Evolutionary conservation across 768 basidiomycete genomes (phyloP), one percentile per base, ranked within the genome.

Genomic region (Kwoniella mangroviensis): DNA sequence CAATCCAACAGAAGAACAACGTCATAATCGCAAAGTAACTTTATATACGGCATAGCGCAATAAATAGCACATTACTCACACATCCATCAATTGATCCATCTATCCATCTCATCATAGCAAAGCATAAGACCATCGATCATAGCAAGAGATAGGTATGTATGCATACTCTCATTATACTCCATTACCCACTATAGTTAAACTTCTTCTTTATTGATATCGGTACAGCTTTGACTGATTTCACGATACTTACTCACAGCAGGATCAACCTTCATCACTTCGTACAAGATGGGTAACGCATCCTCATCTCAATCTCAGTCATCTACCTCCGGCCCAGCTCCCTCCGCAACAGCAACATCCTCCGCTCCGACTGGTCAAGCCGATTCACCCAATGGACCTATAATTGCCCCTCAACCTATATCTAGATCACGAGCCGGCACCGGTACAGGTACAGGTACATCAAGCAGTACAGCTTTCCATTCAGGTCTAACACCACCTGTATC

Each of bases 401-500:
- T 54, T 3, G 4, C 57, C 26, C 40, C 69, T 41, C 63, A 61
- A 34, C 69, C 69, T 42, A 65, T 65, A 22, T 26, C 22, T 17
- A 58, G 58, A 28, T 40, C 67, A 4, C 45, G 62, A 22, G 34
- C 49, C 21, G 56, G 40, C 19, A 58, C 55, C 2, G 41, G 19
- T 34, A 7, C 34, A 34, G 6, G 34, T 7, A 34, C 34, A 12
- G 51, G 42, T 21, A 40, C 22, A 3, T 24, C 42, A 26, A 7
- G 58, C 12, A 22, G 65, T 12, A 22, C 55, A 42, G 67, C 64
- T 42, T 75, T 76, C 41, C 79, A 79, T 70, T 77, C 79, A 21
- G 76, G 76, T 42, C 63, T 77, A 2, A 76, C 77, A 28, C 77
- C 77, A 9, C 77, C 79, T 19, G 42, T 69, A 5, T 65, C 53